phyloP scores from a whole-genome alignment of 2,329 filamentous ascomycete species.

The Harringtonia aguacate region DNA sequence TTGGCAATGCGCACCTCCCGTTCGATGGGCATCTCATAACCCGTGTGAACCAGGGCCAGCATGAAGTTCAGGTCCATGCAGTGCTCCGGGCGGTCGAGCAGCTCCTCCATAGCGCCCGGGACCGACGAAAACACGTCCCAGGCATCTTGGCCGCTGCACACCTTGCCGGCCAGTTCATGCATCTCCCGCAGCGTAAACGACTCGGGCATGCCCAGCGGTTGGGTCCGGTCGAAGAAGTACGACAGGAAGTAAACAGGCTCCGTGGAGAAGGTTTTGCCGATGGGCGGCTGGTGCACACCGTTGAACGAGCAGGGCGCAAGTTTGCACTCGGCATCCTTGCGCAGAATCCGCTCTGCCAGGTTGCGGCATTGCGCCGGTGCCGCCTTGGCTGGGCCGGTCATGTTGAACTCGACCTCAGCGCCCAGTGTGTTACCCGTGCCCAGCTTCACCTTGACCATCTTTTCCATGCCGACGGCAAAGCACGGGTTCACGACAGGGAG shows the following conservation, averaged over 20 bases:
- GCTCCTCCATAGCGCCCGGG: conserved; percentile 67
- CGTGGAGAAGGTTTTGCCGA: conserved; percentile 81
- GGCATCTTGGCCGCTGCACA: conserved; percentile 65
- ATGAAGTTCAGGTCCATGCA: conserved; percentile 97
- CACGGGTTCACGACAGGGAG: conserved; percentile 73
- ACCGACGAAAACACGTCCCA: conserved; percentile 78
- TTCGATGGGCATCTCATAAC: conserved; percentile 96
- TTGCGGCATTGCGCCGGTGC: conserved; percentile 80
- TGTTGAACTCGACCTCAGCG: conserved; percentile 59
- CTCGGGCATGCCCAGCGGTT: conserved; percentile 95
- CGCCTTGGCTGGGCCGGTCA: conserved; percentile 70
- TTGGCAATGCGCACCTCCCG: conserved; percentile 96
- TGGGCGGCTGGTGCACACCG: conserved; percentile 84
- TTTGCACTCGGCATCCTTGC: conserved; percentile 73
- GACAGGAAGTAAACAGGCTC: conserved; percentile 96
- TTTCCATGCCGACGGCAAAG: conserved; percentile 69
- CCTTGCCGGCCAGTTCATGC: conserved; percentile 71
- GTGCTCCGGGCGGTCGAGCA: conserved; percentile 74
- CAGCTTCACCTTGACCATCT: conserved; percentile 63
- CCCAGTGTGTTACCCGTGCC: conserved; percentile 56
- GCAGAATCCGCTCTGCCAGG: conserved; percentile 79
- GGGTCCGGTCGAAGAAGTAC: conserved; percentile 94
- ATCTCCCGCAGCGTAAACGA: conserved; percentile 89
- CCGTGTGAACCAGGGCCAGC: conserved; percentile 82
- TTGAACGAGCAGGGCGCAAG: conserved; percentile 97